A percentile compares a stretch with the other conserved stretches of the same genome.
phyloP scores from a whole-genome alignment of 345 rosid genomes.

The sweet orange (Citrus sinensis) region DNA sequence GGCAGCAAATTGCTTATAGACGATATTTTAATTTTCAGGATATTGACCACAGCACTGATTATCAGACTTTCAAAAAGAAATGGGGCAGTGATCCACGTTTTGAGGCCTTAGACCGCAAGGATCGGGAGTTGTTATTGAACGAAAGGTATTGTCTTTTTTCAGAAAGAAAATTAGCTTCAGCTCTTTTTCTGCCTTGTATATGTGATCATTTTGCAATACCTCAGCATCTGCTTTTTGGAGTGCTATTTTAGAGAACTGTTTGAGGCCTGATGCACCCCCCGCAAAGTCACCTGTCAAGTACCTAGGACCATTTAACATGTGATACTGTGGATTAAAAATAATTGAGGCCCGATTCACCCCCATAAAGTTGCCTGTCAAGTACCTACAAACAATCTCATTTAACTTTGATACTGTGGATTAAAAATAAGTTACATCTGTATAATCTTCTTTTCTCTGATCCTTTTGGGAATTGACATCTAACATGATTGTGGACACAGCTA shows the following conservation, averaged over 20 bases:
- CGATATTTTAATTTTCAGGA: conserved; percentile 47
- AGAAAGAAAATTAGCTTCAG: conserved; percentile 5
- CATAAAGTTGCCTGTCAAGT: neutral
- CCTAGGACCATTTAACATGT: too few species aligned
- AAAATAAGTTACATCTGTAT: conserved; percentile 1
- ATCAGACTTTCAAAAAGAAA: conserved; percentile 71
- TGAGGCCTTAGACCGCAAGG: conserved; percentile 81
- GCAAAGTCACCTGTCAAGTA: neutral
- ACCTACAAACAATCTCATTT: neutral
- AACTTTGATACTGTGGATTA: neutral
- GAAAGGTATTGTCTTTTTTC: conserved; percentile 63
- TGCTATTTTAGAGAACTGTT: neutral
- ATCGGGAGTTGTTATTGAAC: conserved; percentile 70
- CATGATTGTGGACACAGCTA: conserved; percentile 15
- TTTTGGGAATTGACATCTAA: conserved; percentile 15
- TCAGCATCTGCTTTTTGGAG: neutral
- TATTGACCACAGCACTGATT: conserved; percentile 72
- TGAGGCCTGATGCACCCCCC: neutral
- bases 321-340: too few species aligned
- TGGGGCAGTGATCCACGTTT: conserved; percentile 91
- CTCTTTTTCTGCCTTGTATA: neutral
- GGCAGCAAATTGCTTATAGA: conserved; percentile 23
- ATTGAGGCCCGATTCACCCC: neutral
- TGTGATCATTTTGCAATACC: neutral
- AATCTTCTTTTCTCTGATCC: neutral